Conservation (phyloP, 2,329 filamentous ascomycete species). For the Hawksworthiomyces lignivorus region DNA sequence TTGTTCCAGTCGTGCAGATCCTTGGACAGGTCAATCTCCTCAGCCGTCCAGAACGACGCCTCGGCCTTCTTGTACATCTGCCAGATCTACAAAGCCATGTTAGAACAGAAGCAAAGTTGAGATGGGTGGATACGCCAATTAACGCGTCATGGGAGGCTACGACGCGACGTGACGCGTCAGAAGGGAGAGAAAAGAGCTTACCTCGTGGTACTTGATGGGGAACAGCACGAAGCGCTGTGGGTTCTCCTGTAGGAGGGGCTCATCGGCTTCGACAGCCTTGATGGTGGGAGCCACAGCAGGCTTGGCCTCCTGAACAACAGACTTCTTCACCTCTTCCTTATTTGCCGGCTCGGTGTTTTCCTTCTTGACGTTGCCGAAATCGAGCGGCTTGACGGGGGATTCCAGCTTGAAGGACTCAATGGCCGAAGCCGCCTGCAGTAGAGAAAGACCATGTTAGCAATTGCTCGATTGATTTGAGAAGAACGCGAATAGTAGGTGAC, state of each 20-base stretch:
- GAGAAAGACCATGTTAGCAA: slow-evolving; percentile 24
- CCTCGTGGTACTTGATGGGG: slow-evolving; percentile 99
- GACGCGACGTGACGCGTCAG: slow-evolving; percentile 31
- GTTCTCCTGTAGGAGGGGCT: slow-evolving; percentile 93
- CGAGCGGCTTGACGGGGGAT: slow-evolving; percentile 83
- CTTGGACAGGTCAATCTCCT: slow-evolving; percentile 98
- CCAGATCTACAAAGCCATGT: slow-evolving; percentile 65
- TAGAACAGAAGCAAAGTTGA: slow-evolving; percentile 14
- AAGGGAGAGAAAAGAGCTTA: slow-evolving; percentile 43
- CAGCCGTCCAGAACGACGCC: slow-evolving; percentile 98
- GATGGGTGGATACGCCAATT: slow-evolving; percentile 38
- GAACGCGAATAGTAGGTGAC: slow-evolving; percentile 5
- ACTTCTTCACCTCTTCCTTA: slow-evolving; percentile 50
- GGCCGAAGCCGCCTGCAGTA: slow-evolving; percentile 67
- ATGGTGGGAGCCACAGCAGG: slow-evolving; percentile 39
- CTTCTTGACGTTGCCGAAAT: slow-evolving; percentile 68
- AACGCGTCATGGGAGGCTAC: slow-evolving; percentile 53
- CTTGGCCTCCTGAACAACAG: slow-evolving; percentile 36
- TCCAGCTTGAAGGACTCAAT: slow-evolving; percentile 90
- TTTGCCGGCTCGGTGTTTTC: slow-evolving; percentile 62
- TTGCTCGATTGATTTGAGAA: background rate
- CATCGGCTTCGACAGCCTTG: slow-evolving; percentile 66
- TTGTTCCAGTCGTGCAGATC: slow-evolving; percentile 99
- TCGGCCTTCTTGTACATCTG: slow-evolving; percentile 99
- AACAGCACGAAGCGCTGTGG: slow-evolving; percentile 94